Evolutionary conservation across 345 rosid genomes (phyloP).

Genomic region (Carallia pectinifolia): DNA sequence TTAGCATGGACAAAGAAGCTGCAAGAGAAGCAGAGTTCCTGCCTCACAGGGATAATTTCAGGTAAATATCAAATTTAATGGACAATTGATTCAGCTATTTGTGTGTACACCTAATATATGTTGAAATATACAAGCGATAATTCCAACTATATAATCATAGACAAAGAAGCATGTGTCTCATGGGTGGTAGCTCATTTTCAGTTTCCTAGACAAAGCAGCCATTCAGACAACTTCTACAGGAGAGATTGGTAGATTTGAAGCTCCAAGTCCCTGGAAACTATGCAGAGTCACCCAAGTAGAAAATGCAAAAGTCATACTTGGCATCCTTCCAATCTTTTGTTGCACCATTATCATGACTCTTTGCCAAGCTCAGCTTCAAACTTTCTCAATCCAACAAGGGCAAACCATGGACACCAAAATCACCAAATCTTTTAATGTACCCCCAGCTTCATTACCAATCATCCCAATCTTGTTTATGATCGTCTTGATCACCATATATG

Average conservation of each 20-base stretch:
- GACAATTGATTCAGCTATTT: too few species aligned
- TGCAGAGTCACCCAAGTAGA: conserved; percentile 66
- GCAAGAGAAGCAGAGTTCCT: conserved; percentile 38
- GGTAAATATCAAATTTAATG: conserved; percentile 18
- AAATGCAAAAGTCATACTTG: conserved; percentile 47
- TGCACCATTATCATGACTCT: conserved; percentile 66
- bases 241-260: conserved; percentile 7
- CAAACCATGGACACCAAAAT: conserved; percentile 47
- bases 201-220: conserved; percentile 65
- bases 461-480: conserved; percentile 43
- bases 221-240: conserved; percentile 24
- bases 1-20: conserved; percentile 40
- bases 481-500: conserved; percentile 45
- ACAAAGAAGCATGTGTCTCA: not conserved
- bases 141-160: not conserved
- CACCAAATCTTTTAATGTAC: conserved; percentile 36
- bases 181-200: conserved; percentile 9
- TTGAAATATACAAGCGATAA: too few species aligned
- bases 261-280: conserved; percentile 54
- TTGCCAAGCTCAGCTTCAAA: conserved; percentile 50
- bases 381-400: conserved; percentile 56
- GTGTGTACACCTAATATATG: too few species aligned
- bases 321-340: conserved; percentile 50
- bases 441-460: conserved; percentile 57
- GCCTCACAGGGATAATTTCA: conserved; percentile 45